phyloP scores from a whole-genome alignment of 805 yeast species.

The Ogataea pini region DNA sequence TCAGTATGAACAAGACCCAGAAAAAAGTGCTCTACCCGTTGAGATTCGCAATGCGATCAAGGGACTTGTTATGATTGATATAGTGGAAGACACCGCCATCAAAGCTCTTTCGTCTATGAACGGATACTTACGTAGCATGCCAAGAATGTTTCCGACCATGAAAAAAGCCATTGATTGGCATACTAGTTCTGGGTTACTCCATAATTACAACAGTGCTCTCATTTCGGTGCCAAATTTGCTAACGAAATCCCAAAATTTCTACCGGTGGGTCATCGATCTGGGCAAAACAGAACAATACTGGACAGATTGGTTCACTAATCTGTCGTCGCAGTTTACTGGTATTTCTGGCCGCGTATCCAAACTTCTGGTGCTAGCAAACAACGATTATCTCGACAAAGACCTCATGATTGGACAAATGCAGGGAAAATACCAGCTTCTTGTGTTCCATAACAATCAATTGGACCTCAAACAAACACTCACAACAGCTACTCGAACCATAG shows the following conservation, averaged over 20 bases:
- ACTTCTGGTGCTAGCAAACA: slow-evolving; percentile 79
- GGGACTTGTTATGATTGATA: slow-evolving; percentile 83
- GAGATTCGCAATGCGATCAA: slow-evolving; percentile 37
- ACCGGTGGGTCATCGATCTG: slow-evolving; percentile 67
- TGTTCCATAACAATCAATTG: slow-evolving; percentile 47
- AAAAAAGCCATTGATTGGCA: slow-evolving; percentile 83
- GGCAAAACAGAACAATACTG: slow-evolving; percentile 64
- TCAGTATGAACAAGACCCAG: slow-evolving; percentile 17
- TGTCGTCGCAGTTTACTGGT: slow-evolving; percentile 53
- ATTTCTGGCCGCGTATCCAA: slow-evolving; percentile 52
- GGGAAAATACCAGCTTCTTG: slow-evolving; percentile 89
- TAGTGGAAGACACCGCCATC: slow-evolving; percentile 91
- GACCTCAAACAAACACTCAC: slow-evolving; percentile 24
- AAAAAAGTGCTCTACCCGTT: not conserved
- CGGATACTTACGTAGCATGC: slow-evolving; percentile 63
- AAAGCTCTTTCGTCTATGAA: slow-evolving; percentile 68
- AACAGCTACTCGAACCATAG: slow-evolving; percentile 26
- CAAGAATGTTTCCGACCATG: slow-evolving; percentile 53
- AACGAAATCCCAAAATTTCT: slow-evolving; percentile 17
- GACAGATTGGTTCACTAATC: slow-evolving; percentile 76
- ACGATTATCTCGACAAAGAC: slow-evolving; percentile 82
- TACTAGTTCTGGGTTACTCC: slow-evolving; percentile 52
- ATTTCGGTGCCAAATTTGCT: slow-evolving; percentile 79
- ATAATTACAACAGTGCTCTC: slow-evolving; percentile 60
- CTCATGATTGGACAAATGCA: slow-evolving; percentile 97